Base-by-base conservation (phyloP, 352 stramenopile species). In the Pythium myriotylum region DNA sequence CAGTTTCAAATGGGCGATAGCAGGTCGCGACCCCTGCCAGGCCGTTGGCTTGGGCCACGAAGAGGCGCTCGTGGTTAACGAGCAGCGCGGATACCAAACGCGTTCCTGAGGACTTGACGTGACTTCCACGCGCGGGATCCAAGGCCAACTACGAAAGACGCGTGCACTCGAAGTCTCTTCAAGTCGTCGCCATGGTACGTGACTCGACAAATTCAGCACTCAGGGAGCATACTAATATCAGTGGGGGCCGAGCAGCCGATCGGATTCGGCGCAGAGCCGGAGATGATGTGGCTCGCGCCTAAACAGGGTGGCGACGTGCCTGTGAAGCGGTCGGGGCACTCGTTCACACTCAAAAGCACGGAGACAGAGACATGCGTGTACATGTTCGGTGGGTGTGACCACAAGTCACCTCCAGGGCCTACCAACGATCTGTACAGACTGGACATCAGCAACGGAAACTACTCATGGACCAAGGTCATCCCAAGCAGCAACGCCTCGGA, bases 391-490 rank as follows among this genome's bases (percentile, higher is more conserved):
- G 96, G 96, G 14, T 97, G 84, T 62, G 91, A 97, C 70, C 84
- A 97, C 60, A 91, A 93, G 49, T 83, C 84, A 3, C 91, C 94
- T 3, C 94, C 95, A 35, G 94, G 94, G 9, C 96, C 95, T 19
- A 98, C 86, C 8, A 96, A 98, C 57, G 94, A 98, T 55, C 80
- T 98, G 4, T 98, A 88, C 73, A 93, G 92, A 54, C 82, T 98
- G 9, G 95, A 99, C 52, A 87, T 98, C 75, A 89, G 65, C 48
- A 83, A 85, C 60, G 90, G 80, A 77, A 69, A n/a, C 1, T 93
- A 92, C 62, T 77, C 66, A 1, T 95, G 84, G 84, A 86, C 74
- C 6, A 91, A 87, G 48, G 58, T 93, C 41, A 68, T 73, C 13
- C 62, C 74, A 16, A 72, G 49, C 29, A 57, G 45, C 7, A 74